Base-by-base conservation (phyloP, 768 basidiomycete species). In the Dioszegia crocea region DNA sequence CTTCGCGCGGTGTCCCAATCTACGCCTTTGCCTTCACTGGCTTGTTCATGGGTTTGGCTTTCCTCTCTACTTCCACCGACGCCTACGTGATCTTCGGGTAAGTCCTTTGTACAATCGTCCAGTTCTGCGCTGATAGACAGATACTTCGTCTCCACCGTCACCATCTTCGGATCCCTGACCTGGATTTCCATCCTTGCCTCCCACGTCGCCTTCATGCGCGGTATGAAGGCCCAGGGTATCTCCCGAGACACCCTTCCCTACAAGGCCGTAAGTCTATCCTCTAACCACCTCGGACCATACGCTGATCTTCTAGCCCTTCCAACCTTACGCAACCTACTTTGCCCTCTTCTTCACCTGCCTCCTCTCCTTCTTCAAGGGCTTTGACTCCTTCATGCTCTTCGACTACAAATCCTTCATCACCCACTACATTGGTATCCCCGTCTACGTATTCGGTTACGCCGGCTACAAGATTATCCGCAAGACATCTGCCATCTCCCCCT, bases 261-360 rank as follows among this genome's bases (percentile, higher is more conserved):
- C 76, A 71, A 65, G 50, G 61, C 65, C 39, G 61, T 63, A 46
- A 53, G 61, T 48, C n/a, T 17, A 5, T 26, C 24, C 26, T 49
- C 19, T 38, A 31, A 8, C 29, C 53, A n/a, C 33, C 14, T 38
- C 10, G 24, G 24, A 12, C 27, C 24, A 33, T 33, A 6, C 46
- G 56, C 56, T 57, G 45, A 57, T 21, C 4, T 31, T 36, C 14
- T 38, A 61, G 52, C 73, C 68, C 27, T 59, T 79, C 58, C 73
- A 76, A 57, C 88, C 88, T 0, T 88, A 82, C 64, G 74, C 87
- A 33, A 78, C 86, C 16, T 85, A 83, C 73, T 87, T 87, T 83
- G 88, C 85, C 23, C 77, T 86, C 46, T 81, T 83, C 74, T 86
- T 87, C 84, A 72, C 63, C 39, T 49, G 41, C 24, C 38, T 67